Conservation (phyloP, 116 monocot genomes). For the Dioscorea cayenensis region DNA sequence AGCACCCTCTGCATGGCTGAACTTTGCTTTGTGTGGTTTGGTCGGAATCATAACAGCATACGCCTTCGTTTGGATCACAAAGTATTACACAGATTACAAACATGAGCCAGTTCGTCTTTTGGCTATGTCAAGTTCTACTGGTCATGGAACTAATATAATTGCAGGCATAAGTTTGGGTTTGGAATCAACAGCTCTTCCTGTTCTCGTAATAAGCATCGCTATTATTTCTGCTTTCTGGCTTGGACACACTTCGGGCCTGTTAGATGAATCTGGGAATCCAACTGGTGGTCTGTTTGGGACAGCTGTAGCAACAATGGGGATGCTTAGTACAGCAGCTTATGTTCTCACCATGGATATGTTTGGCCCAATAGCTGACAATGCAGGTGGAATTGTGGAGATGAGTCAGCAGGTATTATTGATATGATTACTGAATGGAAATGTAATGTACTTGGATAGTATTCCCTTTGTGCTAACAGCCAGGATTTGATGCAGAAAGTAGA, state of each 20-base stretch:
- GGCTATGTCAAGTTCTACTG: slow-evolving; percentile 87
- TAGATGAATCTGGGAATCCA: slow-evolving; percentile 74
- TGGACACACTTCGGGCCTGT: slow-evolving; percentile 83
- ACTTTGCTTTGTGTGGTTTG: slow-evolving; percentile 90
- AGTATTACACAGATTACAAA: slow-evolving; percentile 99
- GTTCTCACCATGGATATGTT: slow-evolving; percentile 99
- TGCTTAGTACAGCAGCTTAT: slow-evolving; percentile 96
- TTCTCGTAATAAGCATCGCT: slow-evolving; percentile 88
- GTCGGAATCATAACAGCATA: slow-evolving; percentile 97
- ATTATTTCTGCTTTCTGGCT: slow-evolving; percentile 94
- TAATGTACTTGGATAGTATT: not conserved
- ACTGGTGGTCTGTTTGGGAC: slow-evolving; percentile 98
- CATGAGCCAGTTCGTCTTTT: slow-evolving; percentile 81
- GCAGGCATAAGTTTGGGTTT: slow-evolving; percentile 92
- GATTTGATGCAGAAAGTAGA: not conserved
- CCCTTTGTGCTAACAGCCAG: not conserved
- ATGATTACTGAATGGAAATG: not conserved
- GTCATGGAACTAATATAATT: slow-evolving; percentile 99
- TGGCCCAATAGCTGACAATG: slow-evolving; percentile 99
- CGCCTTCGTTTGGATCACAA: slow-evolving; percentile 86
- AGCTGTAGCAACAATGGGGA: slow-evolving; percentile 99
- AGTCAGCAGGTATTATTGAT: slow-evolving; percentile 66
- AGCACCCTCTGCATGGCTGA: slow-evolving; percentile 95
- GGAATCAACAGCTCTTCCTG: slow-evolving; percentile 96
- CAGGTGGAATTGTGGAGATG: slow-evolving; percentile 99